phyloP scores from a whole-genome alignment of 345 rosid genomes.

The Dipteronia dyeriana region DNA sequence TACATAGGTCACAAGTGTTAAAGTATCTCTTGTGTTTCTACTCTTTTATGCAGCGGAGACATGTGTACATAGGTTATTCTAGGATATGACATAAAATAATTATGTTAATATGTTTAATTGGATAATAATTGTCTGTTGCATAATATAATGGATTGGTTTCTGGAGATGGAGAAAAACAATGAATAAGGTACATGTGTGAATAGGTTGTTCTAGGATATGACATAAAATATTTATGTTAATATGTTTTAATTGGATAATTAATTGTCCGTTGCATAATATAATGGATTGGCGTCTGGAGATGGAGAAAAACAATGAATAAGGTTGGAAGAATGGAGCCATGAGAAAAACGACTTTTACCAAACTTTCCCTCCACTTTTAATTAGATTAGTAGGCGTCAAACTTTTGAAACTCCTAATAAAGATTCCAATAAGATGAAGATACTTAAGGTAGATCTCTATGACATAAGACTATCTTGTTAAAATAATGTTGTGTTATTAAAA shows the following conservation, averaged over 20 bases:
- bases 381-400: constrained; percentile 17
- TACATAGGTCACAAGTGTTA: constrained; percentile 16
- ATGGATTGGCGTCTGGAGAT: constrained; percentile 1
- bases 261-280: constrained; percentile 1
- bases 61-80: background rate
- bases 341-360: constrained; percentile 44
- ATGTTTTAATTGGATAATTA: background rate
- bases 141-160: constrained; percentile 8
- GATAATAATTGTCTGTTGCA: background rate
- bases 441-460: constrained; percentile 12
- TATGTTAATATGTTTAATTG: background rate
- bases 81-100: constrained; percentile 10
- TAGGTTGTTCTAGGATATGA: constrained; percentile 4
- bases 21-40: background rate
- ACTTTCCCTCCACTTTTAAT: constrained; percentile 30
- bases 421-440: constrained; percentile 10
- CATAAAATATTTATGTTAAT: background rate
- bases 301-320: constrained; percentile 20
- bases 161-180: constrained; percentile 10
- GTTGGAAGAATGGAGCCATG: constrained; percentile 26
- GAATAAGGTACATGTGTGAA: constrained; percentile 17
- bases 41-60: background rate
- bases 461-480: constrained; percentile 16
- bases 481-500: constrained; percentile 11
- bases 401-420: constrained; percentile 8